Base-by-base conservation (phyloP, 2,329 filamentous ascomycete species). In the Thyridium curvatum region DNA sequence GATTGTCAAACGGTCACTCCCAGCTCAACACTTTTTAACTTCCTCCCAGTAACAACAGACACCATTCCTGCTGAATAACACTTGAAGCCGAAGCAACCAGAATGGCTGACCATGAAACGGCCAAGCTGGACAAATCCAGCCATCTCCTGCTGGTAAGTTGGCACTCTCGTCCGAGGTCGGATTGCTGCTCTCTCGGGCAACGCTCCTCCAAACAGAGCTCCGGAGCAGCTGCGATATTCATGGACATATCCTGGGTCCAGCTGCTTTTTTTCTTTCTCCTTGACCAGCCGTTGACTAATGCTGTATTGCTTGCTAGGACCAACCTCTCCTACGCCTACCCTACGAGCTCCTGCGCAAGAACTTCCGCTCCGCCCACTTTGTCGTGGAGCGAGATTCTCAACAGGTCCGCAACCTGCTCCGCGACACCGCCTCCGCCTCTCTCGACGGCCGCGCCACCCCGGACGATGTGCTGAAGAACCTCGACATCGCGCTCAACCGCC, bases 341-440 rank as follows among this genome's bases (percentile, higher is more conserved):
- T 84, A 91, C 63, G 93, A 97, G 59, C 84, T 96, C 41, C 82
- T 94, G 16, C 84, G 89, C 40, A 91, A 93, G 60, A 97, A 94
- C 66, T 94, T 97, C 66, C 93, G 94, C 53, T 80, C 83, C 4
- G 85, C 85, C 32, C 86, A 89, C 58, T 81, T 84, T 54, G 71
- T 78, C 46, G 77, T 89, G 58, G 86, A 91, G 56, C 83, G 82
- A 56, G 79, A 86, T 50, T 79, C 77, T 45, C 71, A 72, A 14
- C 69, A 71, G 35, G 64, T 88, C 46, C 79, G 79, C 52, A 72
- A 76, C 16, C 63, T 72, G 10, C 70, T 83, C 42, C 74, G 74
- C 48, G 76, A 82, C 34, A 74, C 77, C 2, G 80, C 83, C 32
- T 84, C 82, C 50, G 74, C 78, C 42, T 81, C 84, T 35, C 68